Conservation (phyloP, 2,329 filamentous ascomycete genomes). For the Colletotrichum phormii region DNA sequence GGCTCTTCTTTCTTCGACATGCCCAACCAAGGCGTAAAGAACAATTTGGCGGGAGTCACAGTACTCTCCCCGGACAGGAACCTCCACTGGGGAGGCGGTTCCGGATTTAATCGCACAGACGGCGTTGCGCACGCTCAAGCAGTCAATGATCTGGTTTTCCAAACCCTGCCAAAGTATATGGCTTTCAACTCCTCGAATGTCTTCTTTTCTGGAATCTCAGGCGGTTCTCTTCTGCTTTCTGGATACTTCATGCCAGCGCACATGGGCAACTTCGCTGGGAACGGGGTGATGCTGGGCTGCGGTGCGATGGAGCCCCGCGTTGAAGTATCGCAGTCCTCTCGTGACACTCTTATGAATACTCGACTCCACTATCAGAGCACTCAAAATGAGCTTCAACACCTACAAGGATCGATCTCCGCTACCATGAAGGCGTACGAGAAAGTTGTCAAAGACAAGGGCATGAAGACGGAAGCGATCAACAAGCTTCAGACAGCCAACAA, state of each 20-base stretch:
- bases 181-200: slow-evolving; percentile 64
- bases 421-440: slow-evolving; percentile 63
- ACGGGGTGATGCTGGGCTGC: slow-evolving; percentile 67
- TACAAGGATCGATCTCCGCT: slow-evolving; percentile 62
- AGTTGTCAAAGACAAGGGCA: slow-evolving; percentile 54
- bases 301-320: slow-evolving; percentile 66
- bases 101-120: slow-evolving; percentile 63
- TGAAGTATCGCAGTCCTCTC: slow-evolving; percentile 53
- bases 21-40: slow-evolving; percentile 64
- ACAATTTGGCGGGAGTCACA: slow-evolving; percentile 62
- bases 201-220: slow-evolving; percentile 68
- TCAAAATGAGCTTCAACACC: slow-evolving; percentile 59
- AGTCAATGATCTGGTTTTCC: slow-evolving; percentile 63
- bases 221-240: slow-evolving; percentile 63
- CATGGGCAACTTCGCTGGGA: slow-evolving; percentile 60
- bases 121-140: slow-evolving; percentile 67
- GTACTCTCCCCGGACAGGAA: slow-evolving; percentile 65
- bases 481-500: slow-evolving; percentile 68
- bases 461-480: slow-evolving; percentile 58
- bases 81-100: slow-evolving; percentile 68
- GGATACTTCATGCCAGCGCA: slow-evolving; percentile 70
- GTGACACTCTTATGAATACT: slow-evolving; percentile 56
- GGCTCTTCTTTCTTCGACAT: slow-evolving; percentile 69
- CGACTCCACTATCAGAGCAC: slow-evolving; percentile 69
- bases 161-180: slow-evolving; percentile 62